phyloP scores from a whole-genome alignment of 2,329 filamentous ascomycete genomes.

The Neofusicoccum laricinum region DNA sequence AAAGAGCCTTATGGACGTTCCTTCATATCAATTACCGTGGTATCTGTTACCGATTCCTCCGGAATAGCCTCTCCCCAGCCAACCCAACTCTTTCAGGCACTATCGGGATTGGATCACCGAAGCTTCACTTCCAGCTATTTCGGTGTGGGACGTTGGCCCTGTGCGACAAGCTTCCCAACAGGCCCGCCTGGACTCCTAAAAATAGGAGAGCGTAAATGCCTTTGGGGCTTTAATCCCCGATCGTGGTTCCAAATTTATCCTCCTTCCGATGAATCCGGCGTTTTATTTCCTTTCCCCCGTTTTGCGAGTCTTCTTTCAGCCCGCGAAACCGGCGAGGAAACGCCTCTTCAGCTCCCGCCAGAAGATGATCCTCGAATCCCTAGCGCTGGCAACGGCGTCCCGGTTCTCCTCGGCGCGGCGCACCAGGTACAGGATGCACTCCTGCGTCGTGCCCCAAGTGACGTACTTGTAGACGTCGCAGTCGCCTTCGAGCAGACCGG shows the following conservation, averaged over 20 bases:
- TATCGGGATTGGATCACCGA: too few species aligned
- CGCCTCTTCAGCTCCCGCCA: conserved; percentile 17
- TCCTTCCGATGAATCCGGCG: too few species aligned
- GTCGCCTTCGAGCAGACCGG: conserved; percentile 20
- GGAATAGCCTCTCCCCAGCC: neutral
- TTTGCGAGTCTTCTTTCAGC: neutral
- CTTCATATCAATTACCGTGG: neutral
- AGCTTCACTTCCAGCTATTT: too few species aligned
- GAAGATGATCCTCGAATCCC: conserved; percentile 8
- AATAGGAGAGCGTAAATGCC: too few species aligned
- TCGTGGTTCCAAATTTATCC: neutral
- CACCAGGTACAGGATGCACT: conserved; percentile 76
- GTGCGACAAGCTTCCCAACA: too few species aligned
- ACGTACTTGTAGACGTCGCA: conserved; percentile 54
- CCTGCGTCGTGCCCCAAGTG: conserved; percentile 57
- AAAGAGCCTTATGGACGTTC: neutral
- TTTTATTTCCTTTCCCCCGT: neutral
- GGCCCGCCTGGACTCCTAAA: too few species aligned
- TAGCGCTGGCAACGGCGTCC: conserved; percentile 9
- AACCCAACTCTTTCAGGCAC: too few species aligned
- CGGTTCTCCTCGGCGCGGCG: conserved; percentile 57
- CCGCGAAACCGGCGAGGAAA: neutral
- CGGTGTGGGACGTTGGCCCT: too few species aligned
- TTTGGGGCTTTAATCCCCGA: neutral
- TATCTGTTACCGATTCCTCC: neutral